Conservation (phyloP, 2,329 filamentous ascomycete species). For the Cercospora citrullina region DNA sequence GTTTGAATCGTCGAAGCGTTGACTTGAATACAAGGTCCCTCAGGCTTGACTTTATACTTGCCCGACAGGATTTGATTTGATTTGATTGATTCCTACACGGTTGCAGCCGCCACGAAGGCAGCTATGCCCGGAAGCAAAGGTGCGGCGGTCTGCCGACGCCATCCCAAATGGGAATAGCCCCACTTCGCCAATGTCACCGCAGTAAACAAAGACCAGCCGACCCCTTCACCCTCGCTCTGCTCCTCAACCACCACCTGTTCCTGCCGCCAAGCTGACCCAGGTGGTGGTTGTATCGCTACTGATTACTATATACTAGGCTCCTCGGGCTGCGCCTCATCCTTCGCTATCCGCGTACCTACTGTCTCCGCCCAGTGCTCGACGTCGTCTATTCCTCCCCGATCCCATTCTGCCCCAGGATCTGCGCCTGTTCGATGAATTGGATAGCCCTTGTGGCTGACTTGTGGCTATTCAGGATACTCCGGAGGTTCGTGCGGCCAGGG, state of each 20-base stretch:
- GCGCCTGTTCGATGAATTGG: not conserved
- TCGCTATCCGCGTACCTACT: constrained; percentile 21
- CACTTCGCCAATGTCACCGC: no score
- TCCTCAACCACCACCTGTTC: constrained; percentile 11
- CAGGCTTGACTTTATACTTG: no score
- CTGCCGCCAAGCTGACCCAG: not conserved
- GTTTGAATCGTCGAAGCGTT: no score
- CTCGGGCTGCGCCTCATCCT: constrained; percentile 16
- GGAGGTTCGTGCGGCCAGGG: constrained; percentile 14
- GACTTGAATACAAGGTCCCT: no score
- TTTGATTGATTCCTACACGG: no score
- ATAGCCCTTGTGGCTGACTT: constrained; percentile 24
- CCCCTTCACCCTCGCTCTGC: constrained; percentile 13
- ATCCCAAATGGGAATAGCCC: no score
- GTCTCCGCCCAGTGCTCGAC: constrained; percentile 18
- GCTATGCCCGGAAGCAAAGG: no score
- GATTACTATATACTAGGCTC: constrained; percentile 17
- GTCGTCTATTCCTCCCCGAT: constrained; percentile 21
- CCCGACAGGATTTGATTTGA: no score
- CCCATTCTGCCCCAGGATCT: constrained; percentile 22
- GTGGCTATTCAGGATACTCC: constrained; percentile 19
- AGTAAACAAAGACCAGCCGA: constrained; percentile 16
- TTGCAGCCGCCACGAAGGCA: no score
- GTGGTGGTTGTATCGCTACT: constrained; percentile 14
- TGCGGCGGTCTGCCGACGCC: no score